Evolutionary conservation across 2,329 filamentous ascomycete species (phyloP).

Genomic region (Helminthosporium solani): DNA sequence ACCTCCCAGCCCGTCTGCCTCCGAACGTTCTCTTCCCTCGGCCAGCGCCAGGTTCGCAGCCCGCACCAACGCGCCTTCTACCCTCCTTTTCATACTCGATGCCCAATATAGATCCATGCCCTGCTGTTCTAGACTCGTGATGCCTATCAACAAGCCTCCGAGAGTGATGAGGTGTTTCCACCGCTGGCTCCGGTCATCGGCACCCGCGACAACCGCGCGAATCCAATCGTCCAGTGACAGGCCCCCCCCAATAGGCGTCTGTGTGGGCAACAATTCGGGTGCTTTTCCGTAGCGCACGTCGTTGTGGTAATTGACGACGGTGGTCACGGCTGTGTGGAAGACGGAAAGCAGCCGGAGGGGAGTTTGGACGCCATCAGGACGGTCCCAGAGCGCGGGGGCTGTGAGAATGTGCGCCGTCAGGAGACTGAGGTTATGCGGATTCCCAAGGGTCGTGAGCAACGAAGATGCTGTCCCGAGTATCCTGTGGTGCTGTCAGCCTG

Average conservation of each 20-base stretch:
- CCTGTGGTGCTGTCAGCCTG: constrained; percentile 26
- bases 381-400: constrained; percentile 69
- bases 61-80: constrained; percentile 72
- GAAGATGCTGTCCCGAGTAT: constrained; percentile 66
- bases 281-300: constrained; percentile 34
- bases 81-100: constrained; percentile 60
- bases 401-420: constrained; percentile 71
- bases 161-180: constrained; percentile 87
- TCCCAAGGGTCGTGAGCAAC: constrained; percentile 68
- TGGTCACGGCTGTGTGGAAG: constrained; percentile 67
- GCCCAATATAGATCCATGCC: constrained; percentile 62
- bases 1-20: constrained; percentile 51
- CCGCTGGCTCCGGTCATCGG: constrained; percentile 62
- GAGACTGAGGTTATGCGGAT: constrained; percentile 72
- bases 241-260: constrained; percentile 45
- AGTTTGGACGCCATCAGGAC: constrained; percentile 61
- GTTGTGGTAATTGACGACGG: constrained; percentile 53
- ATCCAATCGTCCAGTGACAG: constrained; percentile 59
- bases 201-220: constrained; percentile 59
- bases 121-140: constrained; percentile 50
- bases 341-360: constrained; percentile 68
- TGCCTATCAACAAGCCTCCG: constrained; percentile 74
- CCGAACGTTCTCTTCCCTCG: constrained; percentile 53
- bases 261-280: constrained; percentile 28
- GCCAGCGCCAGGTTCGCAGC: constrained; percentile 74